Base-by-base conservation (phyloP, 2,329 filamentous ascomycete genomes). In the Colletotrichum gigasporum region DNA sequence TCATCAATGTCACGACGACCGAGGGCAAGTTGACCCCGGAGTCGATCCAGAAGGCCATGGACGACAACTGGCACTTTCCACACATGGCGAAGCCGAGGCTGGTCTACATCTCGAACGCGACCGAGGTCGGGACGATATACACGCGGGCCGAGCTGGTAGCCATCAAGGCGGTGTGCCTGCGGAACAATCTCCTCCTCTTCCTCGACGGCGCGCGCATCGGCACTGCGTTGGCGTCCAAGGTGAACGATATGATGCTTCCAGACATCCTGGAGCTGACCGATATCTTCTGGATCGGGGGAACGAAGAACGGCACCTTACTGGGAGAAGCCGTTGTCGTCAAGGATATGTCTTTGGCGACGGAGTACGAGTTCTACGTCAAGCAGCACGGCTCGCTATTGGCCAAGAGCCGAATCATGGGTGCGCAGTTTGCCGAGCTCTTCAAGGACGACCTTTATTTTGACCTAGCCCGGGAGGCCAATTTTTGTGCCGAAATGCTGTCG, bases 241-340 rank as follows among this genome's bases (percentile, higher is more conserved):
- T 70, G 20, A 83, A 80, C 37, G 80, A 83, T 58, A 69, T 84
- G 71, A 78, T 76, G 0, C 72, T 83, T 5, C 67, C 68, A 0
- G 83, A 85, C 55, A 71, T 85, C 5, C 70, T 83, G 2, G 78
- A 82, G 4, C 68, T 83, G 39, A 82, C 80, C 0, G 83, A 85
- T 57, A 82, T 85, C 18, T 85, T 85, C 72, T 85, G 83, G 83
- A 84, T 85, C 35, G 83, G 83, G 3, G 83, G 83, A 0, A 85
- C 83, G 4, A 85, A 85, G 66, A 82, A 82, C 65, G 83, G 83
- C 1, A 82, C 82, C 0, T 68, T 85, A 3, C 74, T 85, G 3
- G 83, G 83, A 2, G 83, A 85, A 63, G 83, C 82, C 2, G 79
- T 85, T 6, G 77, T 85, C 0, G 79, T 85, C 24, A 82, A 82